Conservation (phyloP, 495 filamentous ascomycete species). For the Aspergillus coremiiformis region DNA sequence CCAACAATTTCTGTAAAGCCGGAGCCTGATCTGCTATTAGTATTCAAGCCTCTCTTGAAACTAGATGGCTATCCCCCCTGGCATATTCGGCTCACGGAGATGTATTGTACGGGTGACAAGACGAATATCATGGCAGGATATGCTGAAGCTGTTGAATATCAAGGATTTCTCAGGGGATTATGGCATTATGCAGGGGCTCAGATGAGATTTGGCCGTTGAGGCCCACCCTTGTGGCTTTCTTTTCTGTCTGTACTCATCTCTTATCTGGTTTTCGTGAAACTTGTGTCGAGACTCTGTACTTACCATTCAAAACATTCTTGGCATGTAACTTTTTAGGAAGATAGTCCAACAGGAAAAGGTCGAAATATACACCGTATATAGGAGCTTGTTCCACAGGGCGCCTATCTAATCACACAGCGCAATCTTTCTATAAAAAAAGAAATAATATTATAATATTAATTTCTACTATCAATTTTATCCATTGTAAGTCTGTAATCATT, state of each 20-base stretch:
- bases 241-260: not conserved
- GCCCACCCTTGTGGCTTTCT: not conserved
- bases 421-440: no score
- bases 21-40: constrained; percentile 83
- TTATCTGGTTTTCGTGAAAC: not conserved
- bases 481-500: no score
- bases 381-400: no score
- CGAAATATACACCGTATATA: no score
- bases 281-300: not conserved
- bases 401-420: no score
- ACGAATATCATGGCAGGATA: constrained; percentile 29
- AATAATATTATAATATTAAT: no score
- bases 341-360: no score
- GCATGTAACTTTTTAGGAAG: no score
- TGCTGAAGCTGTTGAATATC: constrained; percentile 71
- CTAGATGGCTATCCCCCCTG: constrained; percentile 92
- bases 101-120: constrained; percentile 55
- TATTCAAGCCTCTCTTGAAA: constrained; percentile 74
- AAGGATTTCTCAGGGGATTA: constrained; percentile 79
- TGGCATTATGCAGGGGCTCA: constrained; percentile 79
- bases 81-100: constrained; percentile 92
- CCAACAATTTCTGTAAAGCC: constrained; percentile 20
- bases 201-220: constrained; percentile 79
- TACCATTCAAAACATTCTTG: no score
- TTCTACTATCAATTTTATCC: no score